Evolutionary conservation across 75 land plant species (phyloP).

Genomic region (Pinus albicaulis): DNA sequence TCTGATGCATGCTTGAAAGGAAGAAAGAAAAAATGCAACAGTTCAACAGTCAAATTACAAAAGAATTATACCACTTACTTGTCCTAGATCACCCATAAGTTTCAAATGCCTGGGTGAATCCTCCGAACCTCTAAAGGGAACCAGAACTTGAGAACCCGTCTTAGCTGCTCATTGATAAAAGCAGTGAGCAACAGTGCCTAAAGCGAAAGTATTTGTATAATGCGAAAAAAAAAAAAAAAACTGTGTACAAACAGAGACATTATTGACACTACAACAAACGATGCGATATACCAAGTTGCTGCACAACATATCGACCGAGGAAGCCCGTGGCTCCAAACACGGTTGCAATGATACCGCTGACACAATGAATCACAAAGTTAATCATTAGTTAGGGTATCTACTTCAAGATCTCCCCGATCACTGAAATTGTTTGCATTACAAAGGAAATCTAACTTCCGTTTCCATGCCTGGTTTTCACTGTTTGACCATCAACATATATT

Average conservation of each 20-base stretch:
- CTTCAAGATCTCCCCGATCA: not conserved
- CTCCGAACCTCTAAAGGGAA: conserved; percentile 94
- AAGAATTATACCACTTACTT: conserved; percentile 44
- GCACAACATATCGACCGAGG: conserved; percentile 92
- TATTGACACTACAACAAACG: not conserved
- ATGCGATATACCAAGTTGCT: conserved; percentile 72
- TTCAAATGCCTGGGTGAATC: conserved; percentile 90
- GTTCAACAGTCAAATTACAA: not conserved
- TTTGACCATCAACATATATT: no score
- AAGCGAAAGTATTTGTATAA: not conserved
- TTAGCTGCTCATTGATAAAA: conserved; percentile 61
- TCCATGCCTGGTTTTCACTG: not conserved
- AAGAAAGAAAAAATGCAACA: not conserved
- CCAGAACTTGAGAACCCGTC: conserved; percentile 93
- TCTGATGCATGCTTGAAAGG: not conserved
- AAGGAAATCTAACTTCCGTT: not conserved
- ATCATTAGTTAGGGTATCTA: not conserved
- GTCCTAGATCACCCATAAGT: conserved; percentile 98
- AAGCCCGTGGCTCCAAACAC: conserved; percentile 97
- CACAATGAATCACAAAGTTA: not conserved
- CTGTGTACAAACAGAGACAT: not conserved
- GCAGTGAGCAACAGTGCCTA: not conserved
- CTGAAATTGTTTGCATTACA: not conserved
- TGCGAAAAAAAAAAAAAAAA: not conserved
- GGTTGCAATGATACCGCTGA: conserved; percentile 90